Percentiles rank a stretch among this genome's conserved stretches.
Evolutionary conservation across 768 basidiomycete species (phyloP).

Genomic region (Leucosporidium yakuticum): DNA sequence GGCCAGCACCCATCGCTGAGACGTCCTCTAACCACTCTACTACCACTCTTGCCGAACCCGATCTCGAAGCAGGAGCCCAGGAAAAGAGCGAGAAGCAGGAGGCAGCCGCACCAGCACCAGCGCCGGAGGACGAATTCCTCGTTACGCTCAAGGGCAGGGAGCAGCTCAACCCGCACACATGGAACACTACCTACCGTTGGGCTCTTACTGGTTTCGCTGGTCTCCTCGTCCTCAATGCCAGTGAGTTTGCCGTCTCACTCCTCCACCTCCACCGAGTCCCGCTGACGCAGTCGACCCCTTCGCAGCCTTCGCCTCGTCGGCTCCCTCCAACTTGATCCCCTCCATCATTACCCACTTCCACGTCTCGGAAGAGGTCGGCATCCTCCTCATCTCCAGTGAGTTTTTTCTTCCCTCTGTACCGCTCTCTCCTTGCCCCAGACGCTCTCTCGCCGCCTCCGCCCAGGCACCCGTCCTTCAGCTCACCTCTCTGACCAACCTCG

Average conservation of each 20-base stretch:
- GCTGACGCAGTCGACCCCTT: background rate
- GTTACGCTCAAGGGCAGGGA: conserved; percentile 34
- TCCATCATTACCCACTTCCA: conserved; percentile 34
- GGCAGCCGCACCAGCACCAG: background rate
- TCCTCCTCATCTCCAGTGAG: conserved; percentile 33
- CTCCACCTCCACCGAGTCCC: background rate
- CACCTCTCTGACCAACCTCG: background rate
- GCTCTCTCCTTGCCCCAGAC: background rate
- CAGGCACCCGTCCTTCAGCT: no score
- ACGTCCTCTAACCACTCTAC: no score
- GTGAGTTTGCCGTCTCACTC: conserved; percentile 4
- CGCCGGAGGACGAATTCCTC: conserved; percentile 30
- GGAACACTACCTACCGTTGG: conserved; percentile 37
- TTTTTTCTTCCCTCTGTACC: conserved; percentile 38
- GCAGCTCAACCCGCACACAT: conserved; percentile 36
- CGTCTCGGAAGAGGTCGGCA: conserved; percentile 37
- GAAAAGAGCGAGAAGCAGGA: no score
- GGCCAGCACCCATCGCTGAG: no score
- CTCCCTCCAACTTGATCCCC: conserved; percentile 34
- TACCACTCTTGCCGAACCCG: no score
- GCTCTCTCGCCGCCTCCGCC: background rate
- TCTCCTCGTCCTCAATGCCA: conserved; percentile 39
- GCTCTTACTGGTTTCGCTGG: conserved; percentile 35
- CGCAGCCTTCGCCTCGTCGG: conserved; percentile 39
- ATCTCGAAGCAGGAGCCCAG: no score